These are phyloP conservation scores for Rhododendron molle DNA, from an alignment of 148 eudicot species.

Conservation along the genomic window DNA sequence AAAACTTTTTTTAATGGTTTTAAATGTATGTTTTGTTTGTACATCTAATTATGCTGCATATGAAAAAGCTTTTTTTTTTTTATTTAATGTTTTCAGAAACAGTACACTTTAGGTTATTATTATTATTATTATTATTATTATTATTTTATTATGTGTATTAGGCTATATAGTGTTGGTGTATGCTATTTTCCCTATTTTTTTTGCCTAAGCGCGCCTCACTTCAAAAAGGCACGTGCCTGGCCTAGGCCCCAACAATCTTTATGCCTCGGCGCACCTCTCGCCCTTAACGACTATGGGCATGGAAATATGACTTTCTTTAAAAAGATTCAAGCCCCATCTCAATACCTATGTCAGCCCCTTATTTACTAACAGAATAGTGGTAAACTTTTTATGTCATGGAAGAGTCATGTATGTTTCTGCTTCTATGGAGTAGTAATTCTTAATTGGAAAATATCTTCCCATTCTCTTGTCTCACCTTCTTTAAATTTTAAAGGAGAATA, in stretches of 20 bases:
- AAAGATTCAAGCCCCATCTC: not conserved
- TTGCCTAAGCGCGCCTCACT: not conserved
- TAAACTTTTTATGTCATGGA: not conserved
- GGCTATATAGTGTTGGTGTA: too few relatives aligned
- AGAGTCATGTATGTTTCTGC: not conserved
- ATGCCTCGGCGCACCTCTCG: not conserved
- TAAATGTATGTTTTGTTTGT: too few relatives aligned
- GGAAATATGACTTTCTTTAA: too few relatives aligned
- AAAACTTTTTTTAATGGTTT: too few relatives aligned
- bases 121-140: too few relatives aligned
- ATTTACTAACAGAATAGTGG: not conserved
- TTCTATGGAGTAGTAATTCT: not conserved
- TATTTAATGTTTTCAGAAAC: too few relatives aligned
- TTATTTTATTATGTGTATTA: too few relatives aligned
- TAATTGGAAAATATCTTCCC: not conserved
- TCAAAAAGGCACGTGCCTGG: not conserved
- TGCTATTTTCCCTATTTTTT: not conserved
- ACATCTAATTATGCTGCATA: too few relatives aligned
- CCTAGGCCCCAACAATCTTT: not conserved
- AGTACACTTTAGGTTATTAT: too few relatives aligned
- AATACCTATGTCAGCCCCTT: not conserved
- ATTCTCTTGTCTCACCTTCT: too few relatives aligned
- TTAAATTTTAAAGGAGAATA: too few relatives aligned
- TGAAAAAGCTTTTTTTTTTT: too few relatives aligned
- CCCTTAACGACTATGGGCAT: not conserved